phyloP scores from a whole-genome alignment of 106 monocot genomes.

The Narthecium ossifragum region DNA sequence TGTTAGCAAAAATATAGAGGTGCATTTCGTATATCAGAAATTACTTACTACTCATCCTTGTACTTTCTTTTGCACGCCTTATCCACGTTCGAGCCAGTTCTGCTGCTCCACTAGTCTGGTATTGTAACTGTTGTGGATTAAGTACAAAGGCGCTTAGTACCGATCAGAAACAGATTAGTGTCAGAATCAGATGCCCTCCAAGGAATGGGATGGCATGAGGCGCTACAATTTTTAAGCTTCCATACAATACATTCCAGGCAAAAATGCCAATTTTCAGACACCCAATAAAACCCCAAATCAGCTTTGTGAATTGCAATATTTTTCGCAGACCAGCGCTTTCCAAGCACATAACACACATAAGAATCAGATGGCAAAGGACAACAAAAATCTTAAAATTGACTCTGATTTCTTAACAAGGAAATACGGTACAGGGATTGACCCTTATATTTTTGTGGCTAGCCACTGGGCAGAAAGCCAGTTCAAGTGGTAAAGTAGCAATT shows the following conservation, averaged over 20 bases:
- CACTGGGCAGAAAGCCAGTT: no score
- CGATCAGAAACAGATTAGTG: background rate
- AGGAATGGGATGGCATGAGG: background rate
- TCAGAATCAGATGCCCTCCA: background rate
- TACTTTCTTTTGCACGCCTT: conserved; percentile 41
- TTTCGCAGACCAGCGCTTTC: no score
- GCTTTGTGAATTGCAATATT: background rate
- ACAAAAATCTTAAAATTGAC: no score
- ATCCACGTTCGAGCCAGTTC: conserved; percentile 56
- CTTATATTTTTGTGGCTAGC: no score
- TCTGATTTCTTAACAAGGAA: no score
- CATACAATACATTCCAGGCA: no score
- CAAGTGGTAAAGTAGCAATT: no score
- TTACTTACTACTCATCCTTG: conserved; percentile 36
- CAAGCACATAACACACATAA: no score
- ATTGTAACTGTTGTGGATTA: conserved; percentile 32
- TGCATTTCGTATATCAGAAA: background rate
- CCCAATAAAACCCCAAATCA: background rate
- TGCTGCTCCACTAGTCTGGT: conserved; percentile 49
- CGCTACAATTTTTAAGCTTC: no score
- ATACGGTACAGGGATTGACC: no score
- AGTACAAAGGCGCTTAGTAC: background rate
- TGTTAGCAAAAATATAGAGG: background rate
- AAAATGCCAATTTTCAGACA: background rate
- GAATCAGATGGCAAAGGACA: no score